phyloP scores from a whole-genome alignment of 371 early-diverging fungal genomes.

The Rhizopus delemar region DNA sequence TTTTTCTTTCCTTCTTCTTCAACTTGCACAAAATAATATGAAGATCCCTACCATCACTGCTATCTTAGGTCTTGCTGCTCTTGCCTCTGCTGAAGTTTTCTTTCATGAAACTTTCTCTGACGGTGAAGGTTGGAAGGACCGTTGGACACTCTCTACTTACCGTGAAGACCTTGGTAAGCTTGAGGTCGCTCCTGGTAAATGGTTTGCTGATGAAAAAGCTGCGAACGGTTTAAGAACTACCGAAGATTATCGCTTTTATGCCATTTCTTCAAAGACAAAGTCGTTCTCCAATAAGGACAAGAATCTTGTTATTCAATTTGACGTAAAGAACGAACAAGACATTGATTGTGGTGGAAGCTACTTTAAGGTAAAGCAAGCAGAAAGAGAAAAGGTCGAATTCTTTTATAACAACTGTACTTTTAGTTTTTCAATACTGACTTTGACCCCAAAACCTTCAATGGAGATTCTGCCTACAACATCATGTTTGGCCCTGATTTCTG shows the following conservation, averaged over 20 bases:
- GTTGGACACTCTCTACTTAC: slow-evolving; percentile 74
- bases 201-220: slow-evolving; percentile 73
- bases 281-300: slow-evolving; percentile 77
- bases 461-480: slow-evolving; percentile 92
- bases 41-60: slow-evolving; percentile 60
- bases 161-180: slow-evolving; percentile 77
- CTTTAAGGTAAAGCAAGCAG: slow-evolving; percentile 69
- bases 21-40: slow-evolving; percentile 29
- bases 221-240: slow-evolving; percentile 76
- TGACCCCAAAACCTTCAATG: slow-evolving; percentile 75
- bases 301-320: slow-evolving; percentile 89
- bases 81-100: slow-evolving; percentile 76
- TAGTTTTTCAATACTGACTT: slow-evolving; percentile 59
- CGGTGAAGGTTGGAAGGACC: slow-evolving; percentile 62
- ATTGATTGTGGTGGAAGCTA: slow-evolving; percentile 98
- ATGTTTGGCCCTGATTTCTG: slow-evolving; percentile 97
- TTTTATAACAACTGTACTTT: background rate
- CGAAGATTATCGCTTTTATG: slow-evolving; percentile 88
- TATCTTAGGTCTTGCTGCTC: slow-evolving; percentile 64
- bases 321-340: slow-evolving; percentile 92
- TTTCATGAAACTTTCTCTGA: slow-evolving; percentile 86
- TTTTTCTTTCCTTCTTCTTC: background rate
- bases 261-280: slow-evolving; percentile 73
- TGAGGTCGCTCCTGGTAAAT: slow-evolving; percentile 74
- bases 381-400: background rate